These are phyloP conservation scores for Trichophyton benhamiae DNA, from an alignment of 2,329 filamentous ascomycete genomes.

Conservation along the genomic window DNA sequence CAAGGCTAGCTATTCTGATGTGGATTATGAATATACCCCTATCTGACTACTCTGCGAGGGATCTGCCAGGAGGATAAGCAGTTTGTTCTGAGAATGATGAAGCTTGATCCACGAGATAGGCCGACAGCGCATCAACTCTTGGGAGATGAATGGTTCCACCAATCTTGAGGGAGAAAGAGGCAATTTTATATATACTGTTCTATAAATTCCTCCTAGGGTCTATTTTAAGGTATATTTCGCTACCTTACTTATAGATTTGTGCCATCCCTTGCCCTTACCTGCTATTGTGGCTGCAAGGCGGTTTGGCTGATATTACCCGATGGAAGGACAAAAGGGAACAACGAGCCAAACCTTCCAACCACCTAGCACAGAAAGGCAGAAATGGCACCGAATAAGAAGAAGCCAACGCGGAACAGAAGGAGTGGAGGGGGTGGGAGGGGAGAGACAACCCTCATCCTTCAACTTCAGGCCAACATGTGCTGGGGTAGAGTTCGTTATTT, in stretches of 20 bases:
- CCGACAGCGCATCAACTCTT: constrained; percentile 23
- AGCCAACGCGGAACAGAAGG: not conserved
- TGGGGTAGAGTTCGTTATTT: not conserved
- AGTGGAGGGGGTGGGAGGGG: no score
- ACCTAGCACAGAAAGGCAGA: not conserved
- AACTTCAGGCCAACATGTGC: not conserved
- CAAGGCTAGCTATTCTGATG: constrained; percentile 7
- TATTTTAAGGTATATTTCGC: no score
- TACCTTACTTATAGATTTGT: no score
- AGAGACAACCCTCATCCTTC: not conserved
- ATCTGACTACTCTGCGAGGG: constrained; percentile 13
- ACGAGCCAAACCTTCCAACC: not conserved
- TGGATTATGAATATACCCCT: constrained; percentile 12
- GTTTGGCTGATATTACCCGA: not conserved
- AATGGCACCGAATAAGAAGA: not conserved
- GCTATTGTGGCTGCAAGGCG: not conserved
- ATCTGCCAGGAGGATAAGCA: constrained; percentile 22
- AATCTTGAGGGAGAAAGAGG: not conserved
- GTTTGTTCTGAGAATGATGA: constrained; percentile 34
- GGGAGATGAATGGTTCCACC: not conserved
- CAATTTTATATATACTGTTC: no score
- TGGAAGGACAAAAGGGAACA: not conserved
- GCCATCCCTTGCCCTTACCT: no score
- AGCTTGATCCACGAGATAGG: constrained; percentile 32
- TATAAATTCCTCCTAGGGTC: no score